Percentiles rank a stretch among this genome's conserved stretches.
Conservation (phyloP, 2,329 filamentous ascomycete genomes). For the Colletotrichum coccodes region DNA sequence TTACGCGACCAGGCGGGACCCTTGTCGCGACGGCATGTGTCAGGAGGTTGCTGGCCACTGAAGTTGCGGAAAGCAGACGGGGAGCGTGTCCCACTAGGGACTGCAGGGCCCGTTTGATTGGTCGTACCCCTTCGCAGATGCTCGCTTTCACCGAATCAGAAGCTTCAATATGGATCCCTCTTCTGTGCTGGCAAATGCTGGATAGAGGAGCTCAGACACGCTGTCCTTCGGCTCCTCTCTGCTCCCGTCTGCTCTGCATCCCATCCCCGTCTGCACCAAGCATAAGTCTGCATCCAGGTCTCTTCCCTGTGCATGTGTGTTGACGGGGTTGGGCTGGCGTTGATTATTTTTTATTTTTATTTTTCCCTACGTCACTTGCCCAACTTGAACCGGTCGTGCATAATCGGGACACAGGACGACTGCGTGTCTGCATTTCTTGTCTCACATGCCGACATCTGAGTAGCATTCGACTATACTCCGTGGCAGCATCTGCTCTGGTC, state of each 20-base stretch:
- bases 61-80: conserved; percentile 7
- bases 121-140: not conserved
- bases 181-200: conserved; percentile 1
- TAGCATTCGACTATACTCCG: not conserved
- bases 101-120: conserved; percentile 31
- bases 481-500: not conserved
- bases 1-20: conserved; percentile 37
- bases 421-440: not conserved
- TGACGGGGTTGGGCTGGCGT: not conserved
- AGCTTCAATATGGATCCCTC: not conserved
- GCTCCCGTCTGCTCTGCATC: not conserved
- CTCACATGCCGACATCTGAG: not conserved
- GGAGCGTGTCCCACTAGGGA: conserved; percentile 3
- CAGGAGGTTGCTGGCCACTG: conserved; percentile 38
- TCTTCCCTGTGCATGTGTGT: conserved; percentile 1
- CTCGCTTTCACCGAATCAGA: conserved; percentile 13
- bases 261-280: too few species aligned
- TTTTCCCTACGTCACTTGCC: not conserved
- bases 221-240: not conserved
- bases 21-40: conserved; percentile 48
- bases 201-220: conserved; percentile 24
- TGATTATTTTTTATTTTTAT: not conserved
- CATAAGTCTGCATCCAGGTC: conserved; percentile 11
- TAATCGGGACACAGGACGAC: not conserved
- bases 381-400: not conserved